phyloP scores from a whole-genome alignment of 805 yeast species.

The Cyberlindnera xylosilytica region DNA sequence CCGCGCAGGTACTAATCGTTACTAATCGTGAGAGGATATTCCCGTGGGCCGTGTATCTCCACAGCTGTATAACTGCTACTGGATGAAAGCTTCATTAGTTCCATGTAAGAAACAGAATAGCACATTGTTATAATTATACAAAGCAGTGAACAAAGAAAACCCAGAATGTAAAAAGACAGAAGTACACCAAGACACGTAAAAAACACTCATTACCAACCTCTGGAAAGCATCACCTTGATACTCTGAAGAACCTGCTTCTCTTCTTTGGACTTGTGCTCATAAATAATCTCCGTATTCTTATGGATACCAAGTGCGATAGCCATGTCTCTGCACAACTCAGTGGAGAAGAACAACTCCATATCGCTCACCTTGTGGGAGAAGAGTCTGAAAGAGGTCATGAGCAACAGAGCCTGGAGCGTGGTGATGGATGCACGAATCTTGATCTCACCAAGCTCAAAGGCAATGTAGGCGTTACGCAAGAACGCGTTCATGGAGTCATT shows the following conservation, averaged over 20 bases:
- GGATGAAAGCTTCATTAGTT: too few species aligned
- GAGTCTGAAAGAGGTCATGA: slow-evolving; percentile 18
- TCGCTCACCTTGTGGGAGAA: slow-evolving; percentile 19
- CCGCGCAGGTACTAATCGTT: too few species aligned
- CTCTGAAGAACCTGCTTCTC: slow-evolving; percentile 18
- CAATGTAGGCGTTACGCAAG: slow-evolving; percentile 16
- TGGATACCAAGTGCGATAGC: slow-evolving; percentile 22
- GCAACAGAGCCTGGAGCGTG: slow-evolving; percentile 18
- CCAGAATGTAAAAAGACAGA: too few species aligned
- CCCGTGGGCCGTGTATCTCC: too few species aligned
- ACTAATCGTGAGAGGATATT: too few species aligned
- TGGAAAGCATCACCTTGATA: slow-evolving; percentile 17
- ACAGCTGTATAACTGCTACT: too few species aligned
- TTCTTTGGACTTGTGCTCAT: slow-evolving; percentile 17
- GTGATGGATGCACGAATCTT: slow-evolving; percentile 19
- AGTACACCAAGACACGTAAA: too few species aligned
- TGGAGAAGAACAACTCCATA: slow-evolving; percentile 18
- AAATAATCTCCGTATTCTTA: slow-evolving; percentile 22
- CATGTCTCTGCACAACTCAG: slow-evolving; percentile 20
- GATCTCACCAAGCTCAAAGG: slow-evolving; percentile 21
- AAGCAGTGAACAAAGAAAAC: too few species aligned
- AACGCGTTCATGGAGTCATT: slow-evolving; percentile 12
- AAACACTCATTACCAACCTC: slow-evolving; percentile 12
- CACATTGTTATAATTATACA: too few species aligned
- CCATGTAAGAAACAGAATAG: too few species aligned